These are phyloP conservation scores for Lentinula detonsa DNA, from an alignment of 768 basidiomycete genomes.

Conservation along the genomic window DNA sequence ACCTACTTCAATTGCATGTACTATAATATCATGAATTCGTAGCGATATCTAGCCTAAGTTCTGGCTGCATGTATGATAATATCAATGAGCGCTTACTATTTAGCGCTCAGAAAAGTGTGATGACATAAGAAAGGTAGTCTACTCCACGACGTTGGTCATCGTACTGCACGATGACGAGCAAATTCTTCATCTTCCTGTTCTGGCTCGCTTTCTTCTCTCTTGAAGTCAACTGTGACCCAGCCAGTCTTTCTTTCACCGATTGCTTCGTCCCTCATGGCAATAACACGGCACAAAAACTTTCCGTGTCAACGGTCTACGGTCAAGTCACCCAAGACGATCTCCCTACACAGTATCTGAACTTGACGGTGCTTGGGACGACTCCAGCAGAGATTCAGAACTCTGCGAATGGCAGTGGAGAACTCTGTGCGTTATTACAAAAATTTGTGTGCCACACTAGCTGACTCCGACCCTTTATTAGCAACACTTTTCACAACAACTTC, in stretches of 20 bases:
- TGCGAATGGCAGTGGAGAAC: slow-evolving; percentile 52
- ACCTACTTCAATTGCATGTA: neutral
- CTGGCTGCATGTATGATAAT: too few relatives aligned
- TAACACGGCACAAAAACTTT: slow-evolving; percentile 50
- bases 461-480: slow-evolving; percentile 33
- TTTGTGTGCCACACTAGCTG: neutral
- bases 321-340: slow-evolving; percentile 47
- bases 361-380: slow-evolving; percentile 66
- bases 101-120: neutral
- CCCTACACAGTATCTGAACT: slow-evolving; percentile 48
- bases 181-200: neutral
- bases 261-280: slow-evolving; percentile 48
- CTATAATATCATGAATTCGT: neutral
- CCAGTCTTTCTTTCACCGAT: slow-evolving; percentile 57
- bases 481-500: slow-evolving; percentile 83
- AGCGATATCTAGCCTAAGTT: too few relatives aligned
- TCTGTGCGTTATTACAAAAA: slow-evolving; percentile 44
- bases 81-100: neutral
- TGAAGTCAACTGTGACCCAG: slow-evolving; percentile 43
- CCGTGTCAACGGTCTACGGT: slow-evolving; percentile 65
- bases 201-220: neutral
- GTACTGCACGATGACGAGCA: neutral
- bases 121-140: neutral
- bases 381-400: slow-evolving; percentile 54
- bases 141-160: slow-evolving; percentile 1